Evolutionary conservation across 2,329 filamentous ascomycete species (phyloP).

Genomic region (Colletotrichum liaoningense): DNA sequence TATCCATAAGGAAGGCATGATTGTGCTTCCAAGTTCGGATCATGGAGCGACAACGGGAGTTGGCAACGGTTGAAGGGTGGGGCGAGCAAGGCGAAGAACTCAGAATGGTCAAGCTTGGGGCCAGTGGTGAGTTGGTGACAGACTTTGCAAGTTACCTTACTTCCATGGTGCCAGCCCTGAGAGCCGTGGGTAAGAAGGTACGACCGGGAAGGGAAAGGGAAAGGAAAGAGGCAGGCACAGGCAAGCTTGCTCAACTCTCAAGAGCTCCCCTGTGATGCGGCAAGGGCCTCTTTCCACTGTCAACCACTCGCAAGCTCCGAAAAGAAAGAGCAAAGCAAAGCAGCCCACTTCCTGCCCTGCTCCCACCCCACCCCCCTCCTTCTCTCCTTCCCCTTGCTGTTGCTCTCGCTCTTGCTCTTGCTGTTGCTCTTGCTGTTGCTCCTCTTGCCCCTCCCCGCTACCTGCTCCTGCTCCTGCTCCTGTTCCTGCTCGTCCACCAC

Average conservation of each 20-base stretch:
- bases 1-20: neutral
- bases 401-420: neutral
- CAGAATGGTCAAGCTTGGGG: neutral
- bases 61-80: neutral
- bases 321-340: constrained; percentile 22
- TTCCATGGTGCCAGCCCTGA: neutral
- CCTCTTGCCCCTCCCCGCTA: neutral
- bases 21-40: neutral
- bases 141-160: neutral
- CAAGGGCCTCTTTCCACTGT: constrained; percentile 13
- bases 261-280: constrained; percentile 13
- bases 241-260: neutral
- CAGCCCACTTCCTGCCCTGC: neutral
- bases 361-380: constrained; percentile 6
- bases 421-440: neutral
- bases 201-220: neutral
- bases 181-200: neutral
- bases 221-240: constrained; percentile 4
- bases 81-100: neutral
- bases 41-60: neutral
- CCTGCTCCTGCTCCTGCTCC: neutral
- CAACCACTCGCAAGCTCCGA: constrained; percentile 33
- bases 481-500: neutral
- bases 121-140: neutral
- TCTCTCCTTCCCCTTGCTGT: neutral